Evolutionary conservation across 2,329 filamentous ascomycete species (phyloP).

Genomic region (Epichloe baconii): DNA sequence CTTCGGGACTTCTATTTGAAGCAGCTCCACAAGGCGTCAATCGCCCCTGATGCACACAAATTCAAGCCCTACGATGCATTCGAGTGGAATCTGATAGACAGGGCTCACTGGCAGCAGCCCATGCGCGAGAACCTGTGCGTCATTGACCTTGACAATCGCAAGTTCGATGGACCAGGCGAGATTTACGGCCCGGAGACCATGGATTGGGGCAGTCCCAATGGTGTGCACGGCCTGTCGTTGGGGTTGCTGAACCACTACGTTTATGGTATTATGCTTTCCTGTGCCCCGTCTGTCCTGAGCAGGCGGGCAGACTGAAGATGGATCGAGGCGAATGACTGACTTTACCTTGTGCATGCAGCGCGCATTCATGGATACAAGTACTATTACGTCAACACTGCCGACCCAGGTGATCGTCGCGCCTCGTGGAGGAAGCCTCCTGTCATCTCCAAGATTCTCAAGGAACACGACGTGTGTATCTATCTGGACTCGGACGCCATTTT

Average conservation of each 20-base stretch:
- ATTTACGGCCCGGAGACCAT: constrained; percentile 23
- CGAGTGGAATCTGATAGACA: constrained; percentile 17
- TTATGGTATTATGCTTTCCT: constrained; percentile 21
- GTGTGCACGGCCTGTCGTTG: constrained; percentile 24
- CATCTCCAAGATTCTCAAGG: constrained; percentile 27
- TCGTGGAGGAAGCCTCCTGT: constrained; percentile 33
- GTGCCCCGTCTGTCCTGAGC: neutral
- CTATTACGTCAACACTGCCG: constrained; percentile 28
- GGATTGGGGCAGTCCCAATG: constrained; percentile 20
- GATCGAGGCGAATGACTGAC: neutral
- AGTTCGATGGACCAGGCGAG: constrained; percentile 21
- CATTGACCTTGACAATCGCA: constrained; percentile 31
- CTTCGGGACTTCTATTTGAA: constrained; percentile 21
- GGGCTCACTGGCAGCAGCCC: constrained; percentile 18
- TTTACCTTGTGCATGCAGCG: constrained; percentile 14
- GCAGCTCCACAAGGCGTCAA: constrained; percentile 17
- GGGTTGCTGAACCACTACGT: constrained; percentile 32
- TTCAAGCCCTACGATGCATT: constrained; percentile 22
- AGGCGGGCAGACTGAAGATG: neutral
- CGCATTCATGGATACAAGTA: constrained; percentile 35
- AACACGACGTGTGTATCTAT: constrained; percentile 30
- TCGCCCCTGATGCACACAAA: constrained; percentile 12
- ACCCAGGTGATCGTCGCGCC: constrained; percentile 27
- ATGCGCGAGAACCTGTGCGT: constrained; percentile 29
- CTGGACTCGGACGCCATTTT: constrained; percentile 33